A percentile compares a stretch with the other conserved stretches of the same genome.
Conservation (phyloP, 2,329 filamentous ascomycete species). For the Stagonosporopsis vannaccii region DNA sequence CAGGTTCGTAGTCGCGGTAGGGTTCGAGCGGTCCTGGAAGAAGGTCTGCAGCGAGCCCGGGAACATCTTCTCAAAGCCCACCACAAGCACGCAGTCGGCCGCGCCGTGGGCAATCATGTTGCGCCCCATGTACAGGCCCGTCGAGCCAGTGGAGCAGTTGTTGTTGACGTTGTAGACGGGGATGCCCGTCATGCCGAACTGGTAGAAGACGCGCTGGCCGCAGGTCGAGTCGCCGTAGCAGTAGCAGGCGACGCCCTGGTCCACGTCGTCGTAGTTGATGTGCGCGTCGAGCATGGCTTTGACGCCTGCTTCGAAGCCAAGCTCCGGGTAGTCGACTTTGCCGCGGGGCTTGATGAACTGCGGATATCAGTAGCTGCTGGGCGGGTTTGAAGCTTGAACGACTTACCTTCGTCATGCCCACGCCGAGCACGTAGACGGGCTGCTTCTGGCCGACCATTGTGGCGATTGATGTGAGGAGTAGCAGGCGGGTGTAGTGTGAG, state of each 20-base stretch:
- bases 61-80: slow-evolving; percentile 99
- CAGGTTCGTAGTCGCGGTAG: slow-evolving; percentile 72
- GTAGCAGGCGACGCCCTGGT: slow-evolving; percentile 95
- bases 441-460: slow-evolving; percentile 61
- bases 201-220: slow-evolving; percentile 96
- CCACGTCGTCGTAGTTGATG: slow-evolving; percentile 95
- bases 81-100: slow-evolving; percentile 86
- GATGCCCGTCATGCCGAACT: slow-evolving; percentile 96
- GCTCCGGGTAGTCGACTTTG: slow-evolving; percentile 92
- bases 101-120: slow-evolving; percentile 80
- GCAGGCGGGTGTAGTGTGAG: neutral
- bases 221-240: slow-evolving; percentile 96
- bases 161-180: slow-evolving; percentile 99
- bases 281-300: slow-evolving; percentile 85
- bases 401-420: slow-evolving; percentile 81
- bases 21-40: slow-evolving; percentile 86
- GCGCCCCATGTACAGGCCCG: slow-evolving; percentile 83
- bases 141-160: slow-evolving; percentile 96
- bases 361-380: no score
- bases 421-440: slow-evolving; percentile 87
- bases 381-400: no score
- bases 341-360: slow-evolving; percentile 96
- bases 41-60: slow-evolving; percentile 82
- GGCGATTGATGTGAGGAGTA: slow-evolving; percentile 19
- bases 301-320: slow-evolving; percentile 90